These are phyloP conservation scores for Skeletonema tropicum DNA, from an alignment of 108 stramenopile species.

Conservation along the genomic window DNA sequence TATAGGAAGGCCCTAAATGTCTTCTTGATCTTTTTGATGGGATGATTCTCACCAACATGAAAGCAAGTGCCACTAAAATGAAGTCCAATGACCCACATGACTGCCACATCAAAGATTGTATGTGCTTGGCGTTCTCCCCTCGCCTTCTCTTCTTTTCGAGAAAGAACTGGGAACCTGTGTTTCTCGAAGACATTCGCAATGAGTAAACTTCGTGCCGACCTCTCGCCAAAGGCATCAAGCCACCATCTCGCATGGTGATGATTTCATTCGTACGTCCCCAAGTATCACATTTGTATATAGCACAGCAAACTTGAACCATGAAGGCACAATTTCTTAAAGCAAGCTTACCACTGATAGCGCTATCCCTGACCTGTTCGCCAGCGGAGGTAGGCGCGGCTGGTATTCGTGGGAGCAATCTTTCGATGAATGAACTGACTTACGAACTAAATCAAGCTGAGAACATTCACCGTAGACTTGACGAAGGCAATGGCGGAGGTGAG, in stretches of 20 bases:
- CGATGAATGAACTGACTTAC: neutral
- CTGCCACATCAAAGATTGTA: no score
- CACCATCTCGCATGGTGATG: no score
- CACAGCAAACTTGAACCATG: neutral
- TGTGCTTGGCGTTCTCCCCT: no score
- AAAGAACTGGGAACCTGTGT: no score
- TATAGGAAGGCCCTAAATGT: no score
- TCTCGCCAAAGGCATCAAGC: neutral
- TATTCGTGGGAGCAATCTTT: neutral
- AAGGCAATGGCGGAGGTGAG: neutral
- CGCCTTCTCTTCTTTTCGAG: no score
- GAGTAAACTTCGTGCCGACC: neutral
- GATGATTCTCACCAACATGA: no score
- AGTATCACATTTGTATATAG: no score
- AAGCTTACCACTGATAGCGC: neutral
- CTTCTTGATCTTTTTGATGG: no score
- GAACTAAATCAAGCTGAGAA: neutral
- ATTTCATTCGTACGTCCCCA: no score
- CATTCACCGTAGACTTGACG: neutral
- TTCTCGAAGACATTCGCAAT: neutral
- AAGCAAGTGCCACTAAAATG: no score
- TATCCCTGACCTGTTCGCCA: neutral
- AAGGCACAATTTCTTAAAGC: neutral
- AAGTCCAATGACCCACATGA: no score
- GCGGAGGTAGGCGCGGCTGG: neutral